A percentile compares a stretch with the other conserved stretches of the same genome.
Conservation (phyloP, 2,329 filamentous ascomycete species). For the Phaeophleospora eucalypticola region DNA sequence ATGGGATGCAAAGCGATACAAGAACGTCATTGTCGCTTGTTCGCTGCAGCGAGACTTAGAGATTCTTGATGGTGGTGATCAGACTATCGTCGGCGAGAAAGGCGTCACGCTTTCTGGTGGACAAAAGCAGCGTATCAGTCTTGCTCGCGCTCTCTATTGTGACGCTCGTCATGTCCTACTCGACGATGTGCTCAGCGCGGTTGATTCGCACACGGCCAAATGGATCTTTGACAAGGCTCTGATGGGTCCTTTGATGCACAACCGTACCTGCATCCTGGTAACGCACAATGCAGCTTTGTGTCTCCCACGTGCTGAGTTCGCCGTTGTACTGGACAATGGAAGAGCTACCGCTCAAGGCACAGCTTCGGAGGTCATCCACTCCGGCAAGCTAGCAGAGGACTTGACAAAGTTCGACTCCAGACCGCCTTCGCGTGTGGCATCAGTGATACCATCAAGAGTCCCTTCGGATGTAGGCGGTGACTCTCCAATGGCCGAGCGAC, state of each 20-base stretch:
- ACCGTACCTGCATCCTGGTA: conserved; percentile 88
- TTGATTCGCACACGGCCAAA: conserved; percentile 95
- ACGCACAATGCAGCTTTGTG: conserved; percentile 93
- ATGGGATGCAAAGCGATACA: conserved; percentile 77
- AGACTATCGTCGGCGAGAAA: conserved; percentile 93
- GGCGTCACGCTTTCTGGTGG: conserved; percentile 94
- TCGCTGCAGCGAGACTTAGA: conserved; percentile 86
- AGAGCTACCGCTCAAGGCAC: conserved; percentile 72
- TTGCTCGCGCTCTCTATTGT: conserved; percentile 96
- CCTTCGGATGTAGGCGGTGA: conserved; percentile 69
- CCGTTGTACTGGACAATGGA: conserved; percentile 85
- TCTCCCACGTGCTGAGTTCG: conserved; percentile 72
- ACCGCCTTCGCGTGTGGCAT: conserved; percentile 65
- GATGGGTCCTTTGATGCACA: conserved; percentile 79
- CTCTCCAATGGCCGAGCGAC: conserved; percentile 28
- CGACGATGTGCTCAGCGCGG: conserved; percentile 92
- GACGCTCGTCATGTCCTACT: conserved; percentile 85
- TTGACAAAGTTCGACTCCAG: conserved; percentile 62
- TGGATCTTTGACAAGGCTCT: conserved; percentile 97
- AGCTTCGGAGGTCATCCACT: conserved; percentile 71
- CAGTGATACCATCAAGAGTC: conserved; percentile 70
- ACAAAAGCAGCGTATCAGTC: conserved; percentile 94
- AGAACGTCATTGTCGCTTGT: conserved; percentile 83
- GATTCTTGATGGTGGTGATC: conserved; percentile 86
- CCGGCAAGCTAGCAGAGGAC: conserved; percentile 87